phyloP scores from a whole-genome alignment of 345 rosid species.

The Brassica napus region Da-Ae NC_063442.1:14940001-14940500 shows the following conservation, averaged over 20 bases:
- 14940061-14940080: constrained; percentile 34
- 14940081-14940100: not conserved
- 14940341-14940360: constrained; percentile 29
- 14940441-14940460: not conserved
- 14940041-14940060: not conserved
- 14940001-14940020: not conserved
- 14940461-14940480: constrained; percentile 13
- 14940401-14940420: constrained; percentile 21
- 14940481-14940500: constrained; percentile 17
- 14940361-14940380: constrained; percentile 19
- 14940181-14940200: constrained; percentile 10
- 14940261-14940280: not conserved
- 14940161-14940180: not conserved
- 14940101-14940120: not conserved
- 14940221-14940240: constrained; percentile 3
- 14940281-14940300: constrained; percentile 39
- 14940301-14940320: constrained; percentile 24
- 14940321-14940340: constrained; percentile 16
- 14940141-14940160: not conserved
- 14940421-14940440: not conserved
- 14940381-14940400: constrained; percentile 33
- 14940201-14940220: constrained; percentile 19
- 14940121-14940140: not conserved
- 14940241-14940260: not conserved
- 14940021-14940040: constrained; percentile 11